Conservation (phyloP, 306 rosid genomes). For the Urtica urens region DNA sequence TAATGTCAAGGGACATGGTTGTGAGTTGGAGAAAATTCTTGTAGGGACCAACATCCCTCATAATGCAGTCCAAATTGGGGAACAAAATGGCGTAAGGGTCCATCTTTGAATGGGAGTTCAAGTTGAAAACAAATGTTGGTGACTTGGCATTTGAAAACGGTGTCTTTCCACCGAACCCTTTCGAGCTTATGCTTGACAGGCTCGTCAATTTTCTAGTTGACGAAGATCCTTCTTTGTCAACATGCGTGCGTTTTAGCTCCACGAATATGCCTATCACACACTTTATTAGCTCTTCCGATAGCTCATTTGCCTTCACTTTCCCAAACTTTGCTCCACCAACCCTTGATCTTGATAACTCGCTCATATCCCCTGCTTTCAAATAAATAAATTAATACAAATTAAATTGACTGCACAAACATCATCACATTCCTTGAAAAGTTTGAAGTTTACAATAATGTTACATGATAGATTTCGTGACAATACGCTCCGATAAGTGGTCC, state of each 20-base stretch:
- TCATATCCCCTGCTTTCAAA: slow-evolving; percentile 29
- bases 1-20: slow-evolving; percentile 35
- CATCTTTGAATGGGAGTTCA: slow-evolving; percentile 22
- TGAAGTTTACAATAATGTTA: too few relatives aligned
- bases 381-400: too few relatives aligned
- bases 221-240: slow-evolving; percentile 51
- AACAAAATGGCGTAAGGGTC: slow-evolving; percentile 65
- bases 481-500: too few relatives aligned
- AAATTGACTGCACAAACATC: too few relatives aligned
- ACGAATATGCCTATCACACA: slow-evolving; percentile 62
- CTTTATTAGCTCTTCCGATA: slow-evolving; percentile 68
- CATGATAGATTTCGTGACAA: too few relatives aligned
- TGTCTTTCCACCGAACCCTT: slow-evolving; percentile 45
- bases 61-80: slow-evolving; percentile 46
- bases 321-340: slow-evolving; percentile 28
- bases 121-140: slow-evolving; percentile 43
- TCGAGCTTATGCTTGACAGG: slow-evolving; percentile 63
- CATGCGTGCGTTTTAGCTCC: slow-evolving; percentile 47
- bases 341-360: slow-evolving; percentile 43
- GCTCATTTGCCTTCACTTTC: slow-evolving; percentile 56
- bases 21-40: slow-evolving; percentile 71
- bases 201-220: slow-evolving; percentile 39
- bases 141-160: slow-evolving; percentile 47
- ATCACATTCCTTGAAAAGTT: background rate
- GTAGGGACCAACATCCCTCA: slow-evolving; percentile 63